Conservation (phyloP, 2,329 filamentous ascomycete species). For the Ambrosiella beaveri region DNA sequence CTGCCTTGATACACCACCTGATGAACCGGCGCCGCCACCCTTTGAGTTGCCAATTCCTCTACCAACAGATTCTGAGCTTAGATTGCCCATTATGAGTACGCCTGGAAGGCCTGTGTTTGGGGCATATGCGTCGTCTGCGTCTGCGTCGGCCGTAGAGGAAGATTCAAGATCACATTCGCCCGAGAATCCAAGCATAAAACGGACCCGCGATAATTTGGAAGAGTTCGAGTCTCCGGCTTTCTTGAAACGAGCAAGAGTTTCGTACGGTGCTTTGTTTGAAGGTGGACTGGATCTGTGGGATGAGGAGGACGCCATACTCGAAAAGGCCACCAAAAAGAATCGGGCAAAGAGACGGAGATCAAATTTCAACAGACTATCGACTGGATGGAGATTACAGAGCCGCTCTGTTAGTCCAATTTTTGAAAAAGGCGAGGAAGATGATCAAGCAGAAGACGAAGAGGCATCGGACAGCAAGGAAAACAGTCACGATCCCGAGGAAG, state of each 20-base stretch:
- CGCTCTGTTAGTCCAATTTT: conserved; percentile 52
- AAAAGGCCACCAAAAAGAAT: conserved; percentile 33
- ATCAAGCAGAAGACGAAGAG: conserved; percentile 5
- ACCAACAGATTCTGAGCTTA: conserved; percentile 5
- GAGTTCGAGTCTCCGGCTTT: conserved; percentile 69
- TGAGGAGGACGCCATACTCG: conserved; percentile 29
- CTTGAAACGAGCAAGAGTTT: conserved; percentile 51
- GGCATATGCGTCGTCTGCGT: conserved; percentile 10
- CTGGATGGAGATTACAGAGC: conserved; percentile 57
- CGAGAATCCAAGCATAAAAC: conserved; percentile 1
- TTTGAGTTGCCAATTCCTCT: conserved; percentile 14
- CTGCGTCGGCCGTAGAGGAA: not conserved
- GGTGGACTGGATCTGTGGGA: conserved; percentile 51
- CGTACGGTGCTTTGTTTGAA: conserved; percentile 50
- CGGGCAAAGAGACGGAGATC: conserved; percentile 24
- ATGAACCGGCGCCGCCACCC: conserved; percentile 14
- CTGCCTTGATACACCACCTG: conserved; percentile 27
- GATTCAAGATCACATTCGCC: not conserved
- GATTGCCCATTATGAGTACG: conserved; percentile 14
- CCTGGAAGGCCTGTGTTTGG: not conserved
- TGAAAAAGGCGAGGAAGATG: conserved; percentile 15
- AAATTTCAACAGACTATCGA: conserved; percentile 37
- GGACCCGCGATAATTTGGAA: conserved; percentile 22
- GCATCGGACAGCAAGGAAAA: no score
- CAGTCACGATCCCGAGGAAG: not conserved